Conservation (phyloP, 371 early-diverging fungal genomes). For the Mortierella sp. region DNA sequence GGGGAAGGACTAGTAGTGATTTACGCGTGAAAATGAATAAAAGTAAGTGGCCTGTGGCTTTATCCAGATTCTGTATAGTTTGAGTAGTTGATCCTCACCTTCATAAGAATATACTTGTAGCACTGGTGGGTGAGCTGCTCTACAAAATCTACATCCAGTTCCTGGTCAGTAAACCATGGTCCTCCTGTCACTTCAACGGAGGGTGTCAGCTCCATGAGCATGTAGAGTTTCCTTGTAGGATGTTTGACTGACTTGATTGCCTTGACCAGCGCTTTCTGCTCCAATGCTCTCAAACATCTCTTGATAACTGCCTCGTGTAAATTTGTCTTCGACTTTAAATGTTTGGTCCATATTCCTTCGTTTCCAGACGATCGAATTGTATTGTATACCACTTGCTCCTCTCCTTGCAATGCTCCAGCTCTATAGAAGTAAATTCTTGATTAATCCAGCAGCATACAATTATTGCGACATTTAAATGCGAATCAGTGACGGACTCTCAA, state of each 20-base stretch:
- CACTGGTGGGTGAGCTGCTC: constrained; percentile 83
- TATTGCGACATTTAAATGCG: background rate
- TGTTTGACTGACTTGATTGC: constrained; percentile 95
- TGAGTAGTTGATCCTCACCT: constrained; percentile 60
- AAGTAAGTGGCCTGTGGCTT: background rate
- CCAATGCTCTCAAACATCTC: constrained; percentile 86
- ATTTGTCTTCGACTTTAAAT: constrained; percentile 88
- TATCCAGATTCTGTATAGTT: too few species aligned
- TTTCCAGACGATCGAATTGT: constrained; percentile 86
- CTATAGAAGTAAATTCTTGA: constrained; percentile 47
- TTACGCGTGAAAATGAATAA: too few species aligned
- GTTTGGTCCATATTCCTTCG: constrained; percentile 91
- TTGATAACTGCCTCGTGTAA: constrained; percentile 87
- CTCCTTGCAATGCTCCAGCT: constrained; percentile 52
- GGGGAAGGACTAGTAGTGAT: constrained; percentile 72
- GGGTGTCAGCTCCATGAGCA: constrained; percentile 91
- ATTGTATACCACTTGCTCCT: constrained; percentile 80
- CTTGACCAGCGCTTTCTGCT: constrained; percentile 90
- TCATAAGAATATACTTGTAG: constrained; percentile 79
- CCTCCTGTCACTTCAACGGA: constrained; percentile 97
- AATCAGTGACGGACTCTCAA: background rate
- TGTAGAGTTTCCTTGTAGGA: constrained; percentile 94
- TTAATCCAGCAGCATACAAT: too few species aligned
- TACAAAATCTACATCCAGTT: constrained; percentile 95
- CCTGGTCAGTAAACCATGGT: constrained; percentile 97